Evolutionary conservation across 2,329 filamentous ascomycete species (phyloP), one percentile per base, ranked within the genome.

Genomic region (Leptodontidium sp.): DNA sequence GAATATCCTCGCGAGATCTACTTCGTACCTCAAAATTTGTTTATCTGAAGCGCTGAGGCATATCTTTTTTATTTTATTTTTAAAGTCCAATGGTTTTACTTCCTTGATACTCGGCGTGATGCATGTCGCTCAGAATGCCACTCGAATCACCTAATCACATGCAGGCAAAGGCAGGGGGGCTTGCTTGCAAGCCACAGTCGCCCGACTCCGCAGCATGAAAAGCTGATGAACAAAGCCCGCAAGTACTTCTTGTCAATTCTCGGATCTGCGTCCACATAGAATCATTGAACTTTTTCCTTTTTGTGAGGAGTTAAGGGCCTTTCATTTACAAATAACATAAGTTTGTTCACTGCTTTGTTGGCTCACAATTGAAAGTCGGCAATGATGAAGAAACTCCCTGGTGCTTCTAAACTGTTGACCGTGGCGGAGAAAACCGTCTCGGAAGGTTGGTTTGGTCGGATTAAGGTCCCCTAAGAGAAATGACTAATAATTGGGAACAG

Each of bases 81-180:
- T 21, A 53, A 53, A 53, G n/a, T 53, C n/a, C 50, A 53, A 53
- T 24, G 26, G 26, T 53, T 24, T 53, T 53, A 17, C 50, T 24
- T 53, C 50, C 21, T 53, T 53, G 50, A 53, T 53, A 53, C 50
- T 53, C 50, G 50, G 50, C 26, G 50, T 53, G 17, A 53, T 53
- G 50, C 50, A 53, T 29, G 50, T 53, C 50, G 50, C 50, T 24
- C n/a, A 24, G 50, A 53, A 53, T 53, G 50, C 21, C 50, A 53
- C 50, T 53, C 26, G 17, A 53, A 53, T 29, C n/a, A 24, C 50
- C 50, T 4, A 53, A 53, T 29, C 50, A 24, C 21, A 53, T 53
- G 50, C 50, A 53, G 50, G 50, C 24, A 2, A 53, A 53, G 50
- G 50, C 24, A 53, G 50, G 50, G 50, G n/a, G 50, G 11, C n/a